A percentile compares a stretch with the other conserved stretches of the same genome.
Evolutionary conservation across 1,284 basidiomycete species (phyloP).

Genomic region (Paramarasmius palmivorus): DNA sequence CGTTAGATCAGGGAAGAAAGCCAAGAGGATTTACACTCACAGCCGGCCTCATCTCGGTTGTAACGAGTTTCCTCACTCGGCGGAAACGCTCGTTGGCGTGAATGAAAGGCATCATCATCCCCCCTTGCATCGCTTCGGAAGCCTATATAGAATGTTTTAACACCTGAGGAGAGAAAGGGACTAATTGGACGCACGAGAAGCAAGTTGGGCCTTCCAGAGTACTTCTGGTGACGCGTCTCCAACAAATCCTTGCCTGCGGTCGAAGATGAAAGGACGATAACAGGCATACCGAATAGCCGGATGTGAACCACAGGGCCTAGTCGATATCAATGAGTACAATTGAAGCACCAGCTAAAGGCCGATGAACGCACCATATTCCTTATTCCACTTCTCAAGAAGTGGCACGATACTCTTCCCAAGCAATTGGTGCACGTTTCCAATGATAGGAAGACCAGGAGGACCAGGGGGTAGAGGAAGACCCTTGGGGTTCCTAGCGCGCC

Average conservation of each 20-base stretch:
- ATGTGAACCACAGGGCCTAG: not conserved
- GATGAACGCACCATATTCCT: not conserved
- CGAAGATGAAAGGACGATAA: not conserved
- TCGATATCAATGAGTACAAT: not conserved
- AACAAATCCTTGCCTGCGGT: not conserved
- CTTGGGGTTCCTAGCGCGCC: not conserved
- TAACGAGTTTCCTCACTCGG: not conserved
- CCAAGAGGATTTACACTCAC: not conserved
- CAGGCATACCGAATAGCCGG: not conserved
- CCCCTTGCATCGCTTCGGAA: not conserved
- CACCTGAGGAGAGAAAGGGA: not conserved
- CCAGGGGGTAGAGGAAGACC: not conserved
- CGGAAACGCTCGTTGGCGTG: not conserved
- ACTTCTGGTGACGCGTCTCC: not conserved
- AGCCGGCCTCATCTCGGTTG: not conserved
- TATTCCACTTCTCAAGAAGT: not conserved
- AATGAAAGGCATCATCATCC: conserved; percentile 1
- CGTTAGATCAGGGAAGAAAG: not conserved
- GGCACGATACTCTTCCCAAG: conserved; percentile 39
- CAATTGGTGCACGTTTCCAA: conserved; percentile 4
- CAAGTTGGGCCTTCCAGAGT: not conserved
- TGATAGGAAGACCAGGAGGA: not conserved
- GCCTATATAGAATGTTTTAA: not conserved
- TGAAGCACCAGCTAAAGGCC: not conserved
- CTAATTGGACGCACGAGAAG: not conserved